Base-by-base conservation (phyloP, 164 flowering plant species). In the Paratinospora sagittata region DNA sequence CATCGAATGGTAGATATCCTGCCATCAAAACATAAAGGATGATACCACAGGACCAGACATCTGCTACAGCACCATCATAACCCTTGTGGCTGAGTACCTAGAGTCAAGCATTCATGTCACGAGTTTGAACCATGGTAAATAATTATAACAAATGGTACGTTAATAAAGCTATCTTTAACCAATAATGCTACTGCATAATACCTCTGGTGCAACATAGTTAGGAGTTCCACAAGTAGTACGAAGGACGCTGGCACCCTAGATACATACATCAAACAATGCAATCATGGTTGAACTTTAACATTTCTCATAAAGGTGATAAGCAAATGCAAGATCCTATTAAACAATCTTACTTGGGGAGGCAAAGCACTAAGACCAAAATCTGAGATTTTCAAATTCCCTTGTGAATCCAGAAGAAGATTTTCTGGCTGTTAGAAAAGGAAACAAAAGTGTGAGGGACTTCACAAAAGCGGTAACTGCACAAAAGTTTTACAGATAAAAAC, bases 221-320 rank as follows among this genome's bases (percentile, higher is more conserved):
- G 99, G 99, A 72, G 99, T 96, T 61, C 99, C 99, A 85, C 99
- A 96, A n/a, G 99, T 96, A 66, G 99, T 96, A 72, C 83, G 85
- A n/a, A 96, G 89, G 65, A 96, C 77, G 78, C 80, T 85, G 55
- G 85, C 91, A 68, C 97, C 99, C 99, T 96, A 66, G n/a, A 41
- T 21, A 76, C 57, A 79, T 68, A 63, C 19, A 76, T 36, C n/a
- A 72, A 37, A 67, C 2, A 41, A 17, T 34, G 8, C 0, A 96
- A 96, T 43, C 6, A 43, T n/a, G 6, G 24, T 55, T 55, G 23
- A 55, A 55, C 10, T 19, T 43, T 13, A 45, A 23, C 27, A 70
- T 58, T 66, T 67, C 47, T 52, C 72, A 45, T 24, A 67, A 52
- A 19, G 55, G 65, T 66, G 21, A 57, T 6, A 27, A 71, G 63